phyloP scores from a whole-genome alignment of 768 basidiomycete genomes.

The Phaeolepiota aurea region DNA sequence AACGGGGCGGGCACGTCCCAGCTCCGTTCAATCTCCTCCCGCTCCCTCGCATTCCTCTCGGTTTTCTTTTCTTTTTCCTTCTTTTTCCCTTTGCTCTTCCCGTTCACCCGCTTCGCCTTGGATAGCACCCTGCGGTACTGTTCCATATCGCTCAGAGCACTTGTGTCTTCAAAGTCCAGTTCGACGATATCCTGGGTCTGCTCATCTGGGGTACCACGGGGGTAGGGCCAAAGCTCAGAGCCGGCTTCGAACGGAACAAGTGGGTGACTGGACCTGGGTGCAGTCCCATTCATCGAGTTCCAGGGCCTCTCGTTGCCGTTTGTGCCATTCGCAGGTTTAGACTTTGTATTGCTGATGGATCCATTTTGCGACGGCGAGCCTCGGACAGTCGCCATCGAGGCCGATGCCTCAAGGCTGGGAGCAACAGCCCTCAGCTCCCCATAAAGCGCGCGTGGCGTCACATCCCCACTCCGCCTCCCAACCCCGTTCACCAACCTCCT shows the following conservation, averaged over 20 bases:
- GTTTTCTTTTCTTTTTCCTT: constrained; percentile 26
- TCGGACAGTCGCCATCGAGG: neutral
- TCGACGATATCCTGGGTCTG: constrained; percentile 53
- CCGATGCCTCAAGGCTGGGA: neutral
- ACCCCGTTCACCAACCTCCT: constrained; percentile 7
- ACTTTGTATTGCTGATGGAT: neutral
- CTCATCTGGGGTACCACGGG: constrained; percentile 32
- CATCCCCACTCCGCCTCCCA: constrained; percentile 39
- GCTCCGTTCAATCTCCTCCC: constrained; percentile 47
- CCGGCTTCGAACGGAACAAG: constrained; percentile 57
- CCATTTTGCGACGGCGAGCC: neutral
- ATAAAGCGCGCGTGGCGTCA: constrained; percentile 38
- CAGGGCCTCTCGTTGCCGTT: neutral
- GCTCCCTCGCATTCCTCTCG: constrained; percentile 30
- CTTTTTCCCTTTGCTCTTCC: constrained; percentile 14
- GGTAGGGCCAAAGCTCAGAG: constrained; percentile 68
- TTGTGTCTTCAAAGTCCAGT: constrained; percentile 68
- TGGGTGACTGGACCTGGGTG: constrained; percentile 21
- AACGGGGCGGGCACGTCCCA: constrained; percentile 46
- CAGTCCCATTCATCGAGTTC: constrained; percentile 6
- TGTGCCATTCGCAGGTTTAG: neutral
- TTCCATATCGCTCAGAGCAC: constrained; percentile 60
- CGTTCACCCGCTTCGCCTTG: constrained; percentile 8
- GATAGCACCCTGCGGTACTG: constrained; percentile 35
- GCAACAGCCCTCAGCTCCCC: constrained; percentile 8